phyloP scores from a whole-genome alignment of 164 flowering plant species.

The Magnolia kwangsiensis region DNA sequence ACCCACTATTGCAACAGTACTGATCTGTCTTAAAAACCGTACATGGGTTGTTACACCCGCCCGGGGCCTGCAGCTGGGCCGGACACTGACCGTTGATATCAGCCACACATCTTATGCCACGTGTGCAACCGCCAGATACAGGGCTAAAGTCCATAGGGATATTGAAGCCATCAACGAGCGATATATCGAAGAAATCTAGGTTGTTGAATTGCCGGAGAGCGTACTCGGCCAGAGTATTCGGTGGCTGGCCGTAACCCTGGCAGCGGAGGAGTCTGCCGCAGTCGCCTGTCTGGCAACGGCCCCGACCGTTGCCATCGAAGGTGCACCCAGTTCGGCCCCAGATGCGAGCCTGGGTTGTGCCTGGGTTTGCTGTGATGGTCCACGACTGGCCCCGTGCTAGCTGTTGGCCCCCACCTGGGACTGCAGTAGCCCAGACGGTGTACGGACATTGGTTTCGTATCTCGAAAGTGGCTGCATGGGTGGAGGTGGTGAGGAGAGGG shows the following conservation, averaged over 20 bases:
- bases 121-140: background rate
- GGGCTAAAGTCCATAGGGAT: constrained; percentile 28
- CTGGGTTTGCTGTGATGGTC: background rate
- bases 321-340: constrained; percentile 33
- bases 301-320: constrained; percentile 21
- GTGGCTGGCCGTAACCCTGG: constrained; percentile 20
- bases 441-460: constrained; percentile 7
- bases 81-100: constrained; percentile 27
- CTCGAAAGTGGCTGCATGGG: constrained; percentile 8
- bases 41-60: constrained; percentile 32
- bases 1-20: constrained; percentile 20
- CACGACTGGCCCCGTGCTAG: background rate
- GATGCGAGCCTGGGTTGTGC: constrained; percentile 17
- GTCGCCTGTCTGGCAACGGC: constrained; percentile 31
- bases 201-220: constrained; percentile 15
- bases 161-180: constrained; percentile 34
- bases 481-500: background rate
- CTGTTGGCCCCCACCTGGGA: constrained; percentile 3
- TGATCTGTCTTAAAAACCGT: constrained; percentile 19
- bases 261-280: constrained; percentile 18
- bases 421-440: constrained; percentile 2
- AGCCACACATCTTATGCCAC: constrained; percentile 13
- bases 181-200: constrained; percentile 27
- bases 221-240: constrained; percentile 27
- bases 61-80: constrained; percentile 10